These are phyloP conservation scores for Solanum neorickii DNA, from an alignment of 257 asterid species.

Conservation along the genomic window DNA sequence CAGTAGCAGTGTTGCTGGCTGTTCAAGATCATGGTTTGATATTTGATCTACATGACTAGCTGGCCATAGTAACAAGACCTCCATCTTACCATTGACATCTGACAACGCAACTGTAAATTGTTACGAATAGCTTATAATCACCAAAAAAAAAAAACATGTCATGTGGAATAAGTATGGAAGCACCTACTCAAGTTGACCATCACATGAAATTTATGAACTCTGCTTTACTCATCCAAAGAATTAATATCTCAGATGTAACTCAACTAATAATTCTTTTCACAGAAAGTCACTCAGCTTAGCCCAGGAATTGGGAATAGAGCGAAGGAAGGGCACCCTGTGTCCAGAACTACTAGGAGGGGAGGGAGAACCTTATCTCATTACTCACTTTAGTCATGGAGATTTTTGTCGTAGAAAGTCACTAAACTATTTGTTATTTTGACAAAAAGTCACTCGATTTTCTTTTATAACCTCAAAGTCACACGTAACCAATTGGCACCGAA, in stretches of 20 bases:
- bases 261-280: not conserved
- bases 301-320: no score
- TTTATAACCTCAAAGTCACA: no score
- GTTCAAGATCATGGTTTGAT: not conserved
- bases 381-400: no score
- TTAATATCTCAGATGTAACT: not conserved
- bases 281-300: not conserved
- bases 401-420: no score
- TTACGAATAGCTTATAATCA: not conserved
- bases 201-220: not conserved
- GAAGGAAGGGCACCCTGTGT: no score
- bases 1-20: not conserved
- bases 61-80: not conserved
- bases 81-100: not conserved
- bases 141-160: not conserved
- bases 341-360: no score
- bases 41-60: not conserved
- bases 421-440: no score
- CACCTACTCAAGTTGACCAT: not conserved
- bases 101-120: not conserved
- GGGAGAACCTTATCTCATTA: no score
- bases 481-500: not conserved
- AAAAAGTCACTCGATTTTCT: no score
- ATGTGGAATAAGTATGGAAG: not conserved
- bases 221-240: not conserved